Conservation (phyloP, 75 land plant genomes). For the Chamaecyparis obtusa region DNA sequence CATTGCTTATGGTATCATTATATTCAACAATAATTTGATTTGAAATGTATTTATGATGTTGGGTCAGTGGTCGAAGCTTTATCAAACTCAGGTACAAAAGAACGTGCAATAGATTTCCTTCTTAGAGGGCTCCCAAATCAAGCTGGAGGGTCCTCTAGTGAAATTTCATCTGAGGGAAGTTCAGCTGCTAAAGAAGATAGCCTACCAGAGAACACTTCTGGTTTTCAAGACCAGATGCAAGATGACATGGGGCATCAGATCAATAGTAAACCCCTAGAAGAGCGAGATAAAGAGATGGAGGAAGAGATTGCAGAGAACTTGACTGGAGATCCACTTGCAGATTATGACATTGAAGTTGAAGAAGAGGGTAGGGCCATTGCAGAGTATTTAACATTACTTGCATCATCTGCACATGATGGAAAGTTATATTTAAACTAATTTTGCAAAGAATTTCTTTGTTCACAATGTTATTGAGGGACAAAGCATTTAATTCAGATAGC, state of each 20-base stretch:
- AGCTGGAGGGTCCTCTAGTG: neutral
- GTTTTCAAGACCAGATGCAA: neutral
- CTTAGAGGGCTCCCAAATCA: conserved; percentile 13
- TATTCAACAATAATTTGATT: neutral
- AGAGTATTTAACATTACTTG: conserved; percentile 70
- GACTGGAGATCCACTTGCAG: conserved; percentile 68
- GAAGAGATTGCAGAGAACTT: conserved; percentile 66
- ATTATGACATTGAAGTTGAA: conserved; percentile 85
- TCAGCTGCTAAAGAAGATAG: neutral
- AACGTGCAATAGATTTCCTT: conserved; percentile 35
- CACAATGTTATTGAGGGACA: neutral
- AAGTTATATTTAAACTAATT: neutral
- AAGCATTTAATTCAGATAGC: neutral
- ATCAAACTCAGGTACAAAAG: conserved; percentile 22
- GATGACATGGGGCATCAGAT: neutral
- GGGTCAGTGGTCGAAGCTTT: conserved; percentile 39
- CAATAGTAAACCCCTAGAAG: conserved; percentile 12
- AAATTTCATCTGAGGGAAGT: neutral
- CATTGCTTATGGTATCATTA: neutral
- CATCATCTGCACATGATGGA: conserved; percentile 15
- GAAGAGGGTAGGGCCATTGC: conserved; percentile 88
- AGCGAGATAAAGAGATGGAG: conserved; percentile 85
- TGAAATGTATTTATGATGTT: conserved; percentile 4
- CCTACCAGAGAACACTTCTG: conserved; percentile 3
- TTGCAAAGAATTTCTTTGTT: neutral